phyloP scores from a whole-genome alignment of 768 basidiomycete genomes.

The Lactarius quietus region DNA sequence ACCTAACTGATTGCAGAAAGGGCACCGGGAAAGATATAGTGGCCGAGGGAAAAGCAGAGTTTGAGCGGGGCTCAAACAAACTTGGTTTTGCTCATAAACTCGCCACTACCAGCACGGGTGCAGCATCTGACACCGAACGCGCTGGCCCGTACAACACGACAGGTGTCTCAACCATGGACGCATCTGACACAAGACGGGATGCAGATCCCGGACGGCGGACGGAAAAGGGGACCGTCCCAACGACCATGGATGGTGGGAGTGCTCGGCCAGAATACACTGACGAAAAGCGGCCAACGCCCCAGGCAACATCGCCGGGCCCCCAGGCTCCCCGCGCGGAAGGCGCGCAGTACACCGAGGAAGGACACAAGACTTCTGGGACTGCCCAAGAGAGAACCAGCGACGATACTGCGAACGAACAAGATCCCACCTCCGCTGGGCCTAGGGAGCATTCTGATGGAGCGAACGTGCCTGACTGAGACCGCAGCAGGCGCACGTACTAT shows the following conservation, averaged over 20 bases:
- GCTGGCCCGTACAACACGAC: no score
- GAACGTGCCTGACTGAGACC: no score
- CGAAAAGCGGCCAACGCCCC: not conserved
- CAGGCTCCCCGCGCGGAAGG: not conserved
- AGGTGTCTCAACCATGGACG: not conserved
- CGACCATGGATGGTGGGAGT: not conserved
- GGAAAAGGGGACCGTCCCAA: not conserved
- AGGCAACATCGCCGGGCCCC: no score
- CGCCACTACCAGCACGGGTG: not conserved
- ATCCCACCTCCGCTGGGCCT: not conserved
- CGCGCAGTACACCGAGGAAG: not conserved
- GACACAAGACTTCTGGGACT: not conserved
- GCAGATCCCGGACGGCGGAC: not conserved
- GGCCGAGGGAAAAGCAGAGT: slow-evolving; percentile 1
- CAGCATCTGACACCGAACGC: not conserved
- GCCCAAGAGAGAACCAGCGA: not conserved
- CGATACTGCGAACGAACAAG: not conserved
- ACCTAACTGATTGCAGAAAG: not conserved
- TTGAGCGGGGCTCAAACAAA: slow-evolving; percentile 7
- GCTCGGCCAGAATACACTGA: not conserved
- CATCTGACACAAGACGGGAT: not conserved
- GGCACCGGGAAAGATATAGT: not conserved
- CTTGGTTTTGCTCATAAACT: not conserved
- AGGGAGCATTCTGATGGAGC: not conserved
- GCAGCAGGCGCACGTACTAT: no score